These are phyloP conservation scores for Ustilago loliicola DNA, from an alignment of 1,284 basidiomycete genomes.

Conservation along the genomic window DNA sequence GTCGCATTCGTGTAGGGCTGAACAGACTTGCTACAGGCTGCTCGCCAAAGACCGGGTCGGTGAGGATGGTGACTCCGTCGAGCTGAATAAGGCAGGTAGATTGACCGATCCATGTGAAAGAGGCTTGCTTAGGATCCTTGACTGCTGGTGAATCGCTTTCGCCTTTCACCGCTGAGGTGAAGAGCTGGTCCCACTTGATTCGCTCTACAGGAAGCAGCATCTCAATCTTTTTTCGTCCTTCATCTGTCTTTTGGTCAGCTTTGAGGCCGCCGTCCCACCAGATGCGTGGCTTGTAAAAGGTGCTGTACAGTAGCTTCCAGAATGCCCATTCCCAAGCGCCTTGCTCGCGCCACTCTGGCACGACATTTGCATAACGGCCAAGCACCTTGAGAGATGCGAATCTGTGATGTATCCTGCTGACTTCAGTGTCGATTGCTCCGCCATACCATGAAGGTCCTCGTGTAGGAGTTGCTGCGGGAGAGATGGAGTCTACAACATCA, in stretches of 20 bases:
- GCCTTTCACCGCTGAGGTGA: neutral
- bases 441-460: constrained; percentile 53
- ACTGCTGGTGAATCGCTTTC: neutral
- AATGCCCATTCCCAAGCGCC: constrained; percentile 70
- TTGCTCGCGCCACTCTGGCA: constrained; percentile 74
- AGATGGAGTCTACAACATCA: constrained; percentile 3
- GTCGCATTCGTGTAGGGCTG: constrained; percentile 71
- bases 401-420: constrained; percentile 70
- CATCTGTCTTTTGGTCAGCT: constrained; percentile 39
- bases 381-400: constrained; percentile 62
- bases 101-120: constrained; percentile 64
- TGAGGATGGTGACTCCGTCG: constrained; percentile 73
- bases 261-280: constrained; percentile 68
- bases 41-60: constrained; percentile 73
- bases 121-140: constrained; percentile 18
- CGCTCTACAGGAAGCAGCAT: constrained; percentile 52
- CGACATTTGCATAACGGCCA: constrained; percentile 71
- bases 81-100: constrained; percentile 72
- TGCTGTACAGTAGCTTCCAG: constrained; percentile 55
- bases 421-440: constrained; percentile 64
- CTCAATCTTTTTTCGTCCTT: constrained; percentile 47
- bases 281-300: constrained; percentile 56
- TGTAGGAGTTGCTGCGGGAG: constrained; percentile 9
- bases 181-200: constrained; percentile 52
- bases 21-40: constrained; percentile 71